Conservation (phyloP, 2,329 filamentous ascomycete species). For the Anthostomella pinea region DNA sequence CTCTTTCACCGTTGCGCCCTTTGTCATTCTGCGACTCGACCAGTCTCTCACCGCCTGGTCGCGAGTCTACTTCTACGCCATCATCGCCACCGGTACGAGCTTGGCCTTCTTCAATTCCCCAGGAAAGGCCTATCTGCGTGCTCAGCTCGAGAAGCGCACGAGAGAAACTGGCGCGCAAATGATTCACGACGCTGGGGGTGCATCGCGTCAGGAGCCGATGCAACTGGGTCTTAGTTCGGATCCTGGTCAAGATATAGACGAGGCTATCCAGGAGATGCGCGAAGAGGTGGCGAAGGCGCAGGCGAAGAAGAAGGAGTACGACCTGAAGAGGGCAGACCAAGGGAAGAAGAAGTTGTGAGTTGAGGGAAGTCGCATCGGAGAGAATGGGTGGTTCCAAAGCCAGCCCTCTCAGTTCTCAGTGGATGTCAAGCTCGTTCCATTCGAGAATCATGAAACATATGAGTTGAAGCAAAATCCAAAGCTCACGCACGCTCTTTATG, state of each 20-base stretch:
- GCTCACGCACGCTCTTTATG: too few relatives aligned
- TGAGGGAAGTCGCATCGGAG: not conserved
- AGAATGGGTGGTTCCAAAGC: too few relatives aligned
- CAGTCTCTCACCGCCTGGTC: constrained; percentile 75
- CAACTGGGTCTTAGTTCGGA: constrained; percentile 81
- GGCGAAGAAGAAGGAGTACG: constrained; percentile 2
- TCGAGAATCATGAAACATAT: too few relatives aligned
- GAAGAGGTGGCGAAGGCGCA: constrained; percentile 63
- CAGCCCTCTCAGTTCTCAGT: too few relatives aligned
- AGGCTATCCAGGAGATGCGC: constrained; percentile 72
- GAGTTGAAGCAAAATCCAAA: too few relatives aligned
- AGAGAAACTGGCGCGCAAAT: constrained; percentile 45
- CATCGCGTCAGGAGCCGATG: constrained; percentile 54
- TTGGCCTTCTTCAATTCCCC: constrained; percentile 79
- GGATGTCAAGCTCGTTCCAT: too few relatives aligned
- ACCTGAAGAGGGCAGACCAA: constrained; percentile 11
- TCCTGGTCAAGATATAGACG: constrained; percentile 69
- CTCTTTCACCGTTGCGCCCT: constrained; percentile 79
- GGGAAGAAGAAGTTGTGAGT: constrained; percentile 6
- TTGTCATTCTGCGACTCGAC: constrained; percentile 73
- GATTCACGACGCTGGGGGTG: constrained; percentile 49
- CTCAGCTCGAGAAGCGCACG: constrained; percentile 57
- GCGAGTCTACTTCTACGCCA: constrained; percentile 83
- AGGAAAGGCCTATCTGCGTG: constrained; percentile 59
- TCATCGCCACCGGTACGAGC: constrained; percentile 62